Evolutionary conservation across 805 yeast species (phyloP), one percentile per base, ranked within the genome.

Genomic region (Saccharomyces kudriavzevii): DNA sequence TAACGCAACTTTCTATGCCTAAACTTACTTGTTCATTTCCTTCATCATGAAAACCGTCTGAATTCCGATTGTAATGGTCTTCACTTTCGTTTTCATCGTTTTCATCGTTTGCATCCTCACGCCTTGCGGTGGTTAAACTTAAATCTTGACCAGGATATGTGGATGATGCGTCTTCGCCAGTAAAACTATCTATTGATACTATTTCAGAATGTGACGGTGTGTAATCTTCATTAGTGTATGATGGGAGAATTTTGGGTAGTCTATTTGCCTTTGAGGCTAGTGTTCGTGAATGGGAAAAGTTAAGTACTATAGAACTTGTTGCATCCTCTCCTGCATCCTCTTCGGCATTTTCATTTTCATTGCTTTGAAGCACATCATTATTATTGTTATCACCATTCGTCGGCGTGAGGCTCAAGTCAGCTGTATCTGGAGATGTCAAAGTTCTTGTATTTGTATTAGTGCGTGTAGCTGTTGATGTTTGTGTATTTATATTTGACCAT

Each of bases 141-240:
- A 61, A 53, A 11, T 60, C 55, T 28, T 59, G 59, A 13, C 58
- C 62, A 22, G 56, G 48, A 27, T 55, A 60, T 14, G 50, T 45
- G 4, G 50, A 28, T 20, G 57, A 55, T 31, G 24, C 20, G 20
- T 52, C 57, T 26, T 52, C 54, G 22, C 54, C 55, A 29, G 56
- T 54, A 49, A 40, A 64, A 52, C 68, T 64, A 35, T 59, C 59
- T 4, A 64, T 60, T 4, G 68, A 64, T n/a, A 57, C 59, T 26
- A 58, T 52, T 27, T 63, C 66, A 20, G 67, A 62, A 25, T 48
- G 53, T 2, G 57, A 56, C 14, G 66, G 65, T 20, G 60, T 53
- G 30, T 51, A 53, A 6, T 43, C 22, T 24, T 30, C 46, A 40
- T 45, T 25, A 26, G 25, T 45, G 47, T 30, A 14, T 17, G 43